Conservation (phyloP, 2,329 filamentous ascomycete species). For the Coniochaeta sp. region DNA sequence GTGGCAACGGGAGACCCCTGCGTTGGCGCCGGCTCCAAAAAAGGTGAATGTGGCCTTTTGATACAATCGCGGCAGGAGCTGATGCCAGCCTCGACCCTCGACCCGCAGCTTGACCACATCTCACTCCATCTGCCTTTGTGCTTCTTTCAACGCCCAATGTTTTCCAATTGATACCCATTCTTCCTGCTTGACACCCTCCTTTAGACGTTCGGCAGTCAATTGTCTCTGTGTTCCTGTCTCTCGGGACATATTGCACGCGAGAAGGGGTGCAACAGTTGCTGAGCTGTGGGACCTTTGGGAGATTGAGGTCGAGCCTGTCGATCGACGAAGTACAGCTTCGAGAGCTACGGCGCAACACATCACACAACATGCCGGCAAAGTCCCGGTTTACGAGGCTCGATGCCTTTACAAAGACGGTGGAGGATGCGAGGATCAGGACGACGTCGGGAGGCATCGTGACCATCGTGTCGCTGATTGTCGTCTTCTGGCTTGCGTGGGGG, state of each 20-base stretch:
- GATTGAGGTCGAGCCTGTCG: background rate
- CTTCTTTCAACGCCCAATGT: background rate
- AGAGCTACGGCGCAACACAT: background rate
- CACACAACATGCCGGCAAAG: slow-evolving; percentile 69
- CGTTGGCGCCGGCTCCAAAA: slow-evolving; percentile 1
- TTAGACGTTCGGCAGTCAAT: background rate
- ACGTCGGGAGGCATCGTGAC: slow-evolving; percentile 95
- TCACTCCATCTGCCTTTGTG: background rate
- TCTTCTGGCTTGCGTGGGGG: slow-evolving; percentile 83
- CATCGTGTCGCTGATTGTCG: slow-evolving; percentile 79
- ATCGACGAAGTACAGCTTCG: background rate
- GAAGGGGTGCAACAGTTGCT: background rate
- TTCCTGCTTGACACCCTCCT: background rate
- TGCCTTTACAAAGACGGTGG: slow-evolving; percentile 98
- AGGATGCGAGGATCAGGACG: slow-evolving; percentile 93
- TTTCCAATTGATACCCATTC: background rate
- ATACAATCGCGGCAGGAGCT: background rate
- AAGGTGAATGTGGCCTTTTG: slow-evolving; percentile 9
- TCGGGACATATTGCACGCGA: background rate
- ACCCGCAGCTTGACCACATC: slow-evolving; percentile 7
- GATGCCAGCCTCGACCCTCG: no score
- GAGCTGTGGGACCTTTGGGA: background rate
- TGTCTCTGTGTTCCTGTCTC: background rate
- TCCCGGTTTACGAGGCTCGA: slow-evolving; percentile 94
- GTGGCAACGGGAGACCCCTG: background rate